A percentile compares a stretch with the other conserved stretches of the same genome.
Conservation (phyloP, 2,329 filamentous ascomycete species). For the Trichoderma sp. region DNA sequence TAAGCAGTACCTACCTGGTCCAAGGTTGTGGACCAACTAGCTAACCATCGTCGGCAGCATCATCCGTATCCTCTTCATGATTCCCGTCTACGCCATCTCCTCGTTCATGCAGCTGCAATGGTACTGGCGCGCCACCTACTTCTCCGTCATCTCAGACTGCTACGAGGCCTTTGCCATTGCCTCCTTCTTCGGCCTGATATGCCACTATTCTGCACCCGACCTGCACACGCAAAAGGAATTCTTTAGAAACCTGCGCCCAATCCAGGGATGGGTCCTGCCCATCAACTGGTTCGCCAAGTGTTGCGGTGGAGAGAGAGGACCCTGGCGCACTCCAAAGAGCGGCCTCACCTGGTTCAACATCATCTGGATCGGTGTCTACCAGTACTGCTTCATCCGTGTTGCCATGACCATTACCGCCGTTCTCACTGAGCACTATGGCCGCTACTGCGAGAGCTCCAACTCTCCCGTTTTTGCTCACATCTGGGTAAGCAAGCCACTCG, state of each 20-base stretch:
- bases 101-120: constrained; percentile 71
- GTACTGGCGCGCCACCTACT: constrained; percentile 79
- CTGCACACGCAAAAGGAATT: constrained; percentile 79
- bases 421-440: constrained; percentile 63
- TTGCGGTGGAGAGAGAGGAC: constrained; percentile 66
- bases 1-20: constrained; percentile 31
- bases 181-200: constrained; percentile 81
- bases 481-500: constrained; percentile 58
- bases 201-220: constrained; percentile 74
- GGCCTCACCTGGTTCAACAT: constrained; percentile 91
- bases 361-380: constrained; percentile 78
- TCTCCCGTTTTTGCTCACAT: constrained; percentile 78
- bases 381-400: constrained; percentile 81
- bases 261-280: constrained; percentile 73
- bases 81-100: constrained; percentile 75
- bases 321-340: constrained; percentile 72
- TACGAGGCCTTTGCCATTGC: constrained; percentile 89
- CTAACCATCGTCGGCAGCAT: constrained; percentile 51
- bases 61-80: constrained; percentile 85
- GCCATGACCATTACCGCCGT: constrained; percentile 78
- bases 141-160: constrained; percentile 75
- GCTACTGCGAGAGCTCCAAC: constrained; percentile 77
- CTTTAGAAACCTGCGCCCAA: constrained; percentile 65
- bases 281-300: constrained; percentile 68
- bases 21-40: background rate